Evolutionary conservation across 164 flowering plant genomes (phyloP).

Genomic region (Kalanchoe fedtschenkoi): DNA sequence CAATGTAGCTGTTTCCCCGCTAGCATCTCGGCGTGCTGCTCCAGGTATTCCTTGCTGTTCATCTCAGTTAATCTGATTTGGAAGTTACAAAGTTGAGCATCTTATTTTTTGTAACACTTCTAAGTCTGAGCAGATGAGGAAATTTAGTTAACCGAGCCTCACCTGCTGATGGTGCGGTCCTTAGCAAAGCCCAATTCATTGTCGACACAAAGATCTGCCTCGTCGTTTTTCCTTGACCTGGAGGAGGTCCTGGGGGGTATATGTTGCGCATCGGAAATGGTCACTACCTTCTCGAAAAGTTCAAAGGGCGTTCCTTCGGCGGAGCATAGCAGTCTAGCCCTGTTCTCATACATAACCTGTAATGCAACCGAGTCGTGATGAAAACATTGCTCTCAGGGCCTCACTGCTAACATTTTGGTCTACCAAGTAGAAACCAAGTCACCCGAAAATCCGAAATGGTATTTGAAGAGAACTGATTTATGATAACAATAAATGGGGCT

Average conservation of each 20-base stretch:
- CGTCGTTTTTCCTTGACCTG: constrained; percentile 73
- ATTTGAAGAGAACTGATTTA: too few relatives aligned
- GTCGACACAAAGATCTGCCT: constrained; percentile 77
- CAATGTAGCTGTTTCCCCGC: constrained; percentile 20
- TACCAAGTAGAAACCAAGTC: too few relatives aligned
- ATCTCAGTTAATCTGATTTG: constrained; percentile 81
- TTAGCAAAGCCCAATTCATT: constrained; percentile 95
- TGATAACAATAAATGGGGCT: constrained; percentile 16
- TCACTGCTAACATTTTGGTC: too few relatives aligned
- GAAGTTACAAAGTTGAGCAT: not conserved
- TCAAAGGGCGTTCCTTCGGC: constrained; percentile 78
- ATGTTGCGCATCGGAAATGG: constrained; percentile 68
- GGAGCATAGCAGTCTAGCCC: constrained; percentile 65
- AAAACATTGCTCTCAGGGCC: too few relatives aligned
- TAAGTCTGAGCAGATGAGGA: not conserved
- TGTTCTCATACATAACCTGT: constrained; percentile 93
- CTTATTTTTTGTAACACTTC: not conserved
- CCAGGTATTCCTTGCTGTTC: constrained; percentile 81
- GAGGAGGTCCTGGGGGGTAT: constrained; percentile 88
- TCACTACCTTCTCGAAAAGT: constrained; percentile 61
- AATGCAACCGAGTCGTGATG: not conserved
- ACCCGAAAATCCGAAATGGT: too few relatives aligned
- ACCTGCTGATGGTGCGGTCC: constrained; percentile 97
- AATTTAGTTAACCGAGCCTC: constrained; percentile 10
- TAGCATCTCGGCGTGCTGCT: constrained; percentile 49